Conservation (phyloP, 2,329 filamentous ascomycete species). For the Fusarium gaditjirri region DNA sequence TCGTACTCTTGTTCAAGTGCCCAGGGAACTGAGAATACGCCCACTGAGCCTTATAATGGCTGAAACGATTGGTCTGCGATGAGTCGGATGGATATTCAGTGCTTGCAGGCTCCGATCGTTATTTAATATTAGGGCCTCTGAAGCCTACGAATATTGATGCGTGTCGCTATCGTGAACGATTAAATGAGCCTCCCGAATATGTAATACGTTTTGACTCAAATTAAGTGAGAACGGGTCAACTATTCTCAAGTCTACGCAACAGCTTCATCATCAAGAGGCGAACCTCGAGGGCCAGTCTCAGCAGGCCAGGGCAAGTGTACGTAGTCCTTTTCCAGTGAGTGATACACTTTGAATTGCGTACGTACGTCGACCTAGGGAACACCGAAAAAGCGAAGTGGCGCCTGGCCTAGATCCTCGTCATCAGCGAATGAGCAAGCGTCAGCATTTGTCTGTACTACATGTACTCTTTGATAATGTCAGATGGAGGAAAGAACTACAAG, state of each 20-base stretch:
- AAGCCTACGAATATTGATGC: conserved; percentile 26
- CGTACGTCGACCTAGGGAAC: conserved; percentile 7
- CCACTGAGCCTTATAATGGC: conserved; percentile 5
- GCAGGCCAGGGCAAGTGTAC: conserved; percentile 24
- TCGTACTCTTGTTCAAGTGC: conserved; percentile 27
- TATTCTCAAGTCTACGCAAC: conserved; percentile 30
- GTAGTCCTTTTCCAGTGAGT: conserved; percentile 17
- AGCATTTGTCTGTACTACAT: conserved; percentile 11
- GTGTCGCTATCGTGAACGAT: conserved; percentile 7
- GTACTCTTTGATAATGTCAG: conserved; percentile 2
- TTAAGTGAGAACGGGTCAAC: conserved; percentile 21
- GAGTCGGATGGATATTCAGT: background rate
- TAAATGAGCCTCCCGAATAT: conserved; percentile 2
- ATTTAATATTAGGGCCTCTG: conserved; percentile 21
- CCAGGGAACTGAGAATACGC: conserved; percentile 13
- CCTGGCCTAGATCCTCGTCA: conserved; percentile 29
- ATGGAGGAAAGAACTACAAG: conserved; percentile 21
- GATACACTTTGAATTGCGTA: conserved; percentile 19
- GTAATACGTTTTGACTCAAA: background rate
- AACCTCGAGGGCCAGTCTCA: conserved; percentile 27
- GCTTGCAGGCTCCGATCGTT: conserved; percentile 4
- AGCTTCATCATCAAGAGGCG: conserved; percentile 41
- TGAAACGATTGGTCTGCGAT: background rate
- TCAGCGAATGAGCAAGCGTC: conserved; percentile 33
- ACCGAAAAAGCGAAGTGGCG: conserved; percentile 28